A percentile compares a stretch with the other conserved stretches of the same genome.
Evolutionary conservation across 2,329 filamentous ascomycete genomes (phyloP).

Genomic region (Aureobasidium uvarum): DNA sequence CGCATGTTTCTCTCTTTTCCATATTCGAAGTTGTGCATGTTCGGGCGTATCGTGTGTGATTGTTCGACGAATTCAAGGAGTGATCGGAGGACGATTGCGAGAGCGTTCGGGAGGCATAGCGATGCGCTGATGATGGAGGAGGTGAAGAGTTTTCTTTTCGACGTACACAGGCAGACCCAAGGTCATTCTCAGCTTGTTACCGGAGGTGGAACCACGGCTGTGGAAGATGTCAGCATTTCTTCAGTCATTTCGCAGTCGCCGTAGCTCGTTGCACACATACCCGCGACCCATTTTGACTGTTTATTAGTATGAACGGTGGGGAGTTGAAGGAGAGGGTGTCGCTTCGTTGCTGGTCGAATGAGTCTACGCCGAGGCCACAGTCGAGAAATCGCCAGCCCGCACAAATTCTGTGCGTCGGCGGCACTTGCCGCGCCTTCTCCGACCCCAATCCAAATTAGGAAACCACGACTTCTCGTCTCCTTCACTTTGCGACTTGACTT

Average conservation of each 20-base stretch:
- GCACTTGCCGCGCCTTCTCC: slow-evolving; percentile 14
- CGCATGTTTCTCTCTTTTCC: not conserved
- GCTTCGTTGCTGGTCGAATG: slow-evolving; percentile 30
- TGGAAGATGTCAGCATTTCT: slow-evolving; percentile 29
- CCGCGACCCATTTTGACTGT: slow-evolving; percentile 43
- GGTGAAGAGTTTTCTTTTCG: slow-evolving; percentile 29
- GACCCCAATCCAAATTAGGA: slow-evolving; percentile 7
- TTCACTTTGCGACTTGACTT: slow-evolving; percentile 4
- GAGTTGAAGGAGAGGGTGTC: slow-evolving; percentile 24
- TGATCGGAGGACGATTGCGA: slow-evolving; percentile 16
- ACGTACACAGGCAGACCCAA: slow-evolving; percentile 99
- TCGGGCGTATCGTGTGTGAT: not conserved
- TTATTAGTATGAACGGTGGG: slow-evolving; percentile 30
- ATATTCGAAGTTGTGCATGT: slow-evolving; percentile 6
- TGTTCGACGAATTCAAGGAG: not conserved
- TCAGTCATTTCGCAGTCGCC: slow-evolving; percentile 18
- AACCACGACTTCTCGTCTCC: not conserved
- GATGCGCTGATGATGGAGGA: slow-evolving; percentile 18
- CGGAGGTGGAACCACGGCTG: slow-evolving; percentile 81
- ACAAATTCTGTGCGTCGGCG: slow-evolving; percentile 22
- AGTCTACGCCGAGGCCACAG: slow-evolving; percentile 7
- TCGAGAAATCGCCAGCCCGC: slow-evolving; percentile 12
- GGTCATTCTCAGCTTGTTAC: slow-evolving; percentile 99
- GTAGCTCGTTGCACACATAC: slow-evolving; percentile 38
- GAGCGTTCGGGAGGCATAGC: slow-evolving; percentile 8